These are phyloP conservation scores for Alternaria sp. DNA, from an alignment of 2,329 filamentous ascomycete genomes.

Conservation along the genomic window DNA sequence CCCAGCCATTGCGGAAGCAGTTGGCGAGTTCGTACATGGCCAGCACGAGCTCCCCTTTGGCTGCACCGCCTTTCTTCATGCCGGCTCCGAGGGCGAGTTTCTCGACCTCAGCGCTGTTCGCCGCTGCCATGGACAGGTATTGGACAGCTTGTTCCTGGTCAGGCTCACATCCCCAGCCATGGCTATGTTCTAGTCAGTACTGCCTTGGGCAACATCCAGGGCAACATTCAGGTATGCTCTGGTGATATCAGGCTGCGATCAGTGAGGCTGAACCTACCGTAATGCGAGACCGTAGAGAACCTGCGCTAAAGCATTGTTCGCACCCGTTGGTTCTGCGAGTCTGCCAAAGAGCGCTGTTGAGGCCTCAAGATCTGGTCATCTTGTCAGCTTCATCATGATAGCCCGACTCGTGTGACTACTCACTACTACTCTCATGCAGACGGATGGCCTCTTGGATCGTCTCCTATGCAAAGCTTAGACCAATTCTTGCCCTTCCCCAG, in stretches of 20 bases:
- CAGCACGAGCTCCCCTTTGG: conserved; percentile 94
- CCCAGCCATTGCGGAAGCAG: conserved; percentile 94
- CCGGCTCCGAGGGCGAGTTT: conserved; percentile 83
- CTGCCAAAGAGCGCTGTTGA: conserved; percentile 86
- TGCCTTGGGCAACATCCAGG: conserved; percentile 19
- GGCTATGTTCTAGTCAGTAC: conserved; percentile 59
- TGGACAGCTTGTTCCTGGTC: conserved; percentile 76
- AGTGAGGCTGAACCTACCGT: conserved; percentile 61
- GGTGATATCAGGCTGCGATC: conserved; percentile 1
- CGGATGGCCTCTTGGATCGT: conserved; percentile 96
- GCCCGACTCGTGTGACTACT: conserved; percentile 18
- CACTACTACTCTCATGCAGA: conserved; percentile 80
- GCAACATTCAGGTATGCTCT: conserved; percentile 35
- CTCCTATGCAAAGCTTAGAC: conserved; percentile 39
- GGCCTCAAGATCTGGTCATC: conserved; percentile 64
- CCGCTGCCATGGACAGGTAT: conserved; percentile 86
- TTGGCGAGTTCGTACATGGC: conserved; percentile 96
- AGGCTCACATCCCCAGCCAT: conserved; percentile 87
- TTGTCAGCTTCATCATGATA: conserved; percentile 19
- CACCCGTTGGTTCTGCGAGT: conserved; percentile 81
- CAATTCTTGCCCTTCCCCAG: conserved; percentile 9
- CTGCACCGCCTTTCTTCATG: conserved; percentile 89
- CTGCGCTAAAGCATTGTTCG: conserved; percentile 92
- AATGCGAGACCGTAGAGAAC: conserved; percentile 93
- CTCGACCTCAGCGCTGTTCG: conserved; percentile 88